phyloP scores from a whole-genome alignment of 2,329 filamentous ascomycete genomes.

The Cyclaneusma minus region DNA sequence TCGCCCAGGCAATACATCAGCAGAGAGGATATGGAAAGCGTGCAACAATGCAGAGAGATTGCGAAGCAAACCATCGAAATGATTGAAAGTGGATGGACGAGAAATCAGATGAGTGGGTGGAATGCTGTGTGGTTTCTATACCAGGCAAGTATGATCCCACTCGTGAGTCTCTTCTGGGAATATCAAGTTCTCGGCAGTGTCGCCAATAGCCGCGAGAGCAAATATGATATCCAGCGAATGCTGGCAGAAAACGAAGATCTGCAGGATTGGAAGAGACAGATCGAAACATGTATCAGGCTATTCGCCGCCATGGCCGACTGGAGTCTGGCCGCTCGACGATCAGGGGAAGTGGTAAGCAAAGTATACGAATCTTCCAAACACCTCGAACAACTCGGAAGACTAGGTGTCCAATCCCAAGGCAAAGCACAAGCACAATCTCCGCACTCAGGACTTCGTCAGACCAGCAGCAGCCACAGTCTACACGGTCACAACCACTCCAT shows the following conservation, averaged over 20 bases:
- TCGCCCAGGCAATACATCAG: slow-evolving; percentile 32
- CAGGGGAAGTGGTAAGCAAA: slow-evolving; percentile 44
- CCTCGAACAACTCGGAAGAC: no score
- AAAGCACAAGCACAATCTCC: slow-evolving; percentile 23
- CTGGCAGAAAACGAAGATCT: slow-evolving; percentile 29
- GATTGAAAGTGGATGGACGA: slow-evolving; percentile 52
- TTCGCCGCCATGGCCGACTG: slow-evolving; percentile 49
- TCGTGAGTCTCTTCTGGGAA: slow-evolving; percentile 62
- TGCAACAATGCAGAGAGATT: slow-evolving; percentile 53
- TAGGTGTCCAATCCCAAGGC: slow-evolving; percentile 12
- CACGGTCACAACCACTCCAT: slow-evolving; percentile 15
- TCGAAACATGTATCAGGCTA: slow-evolving; percentile 41
- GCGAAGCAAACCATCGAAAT: slow-evolving; percentile 58
- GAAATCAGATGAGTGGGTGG: slow-evolving; percentile 66
- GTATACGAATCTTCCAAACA: slow-evolving; percentile 42
- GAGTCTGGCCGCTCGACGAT: slow-evolving; percentile 46
- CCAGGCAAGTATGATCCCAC: slow-evolving; percentile 64
- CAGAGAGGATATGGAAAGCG: slow-evolving; percentile 53
- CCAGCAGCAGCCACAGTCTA: slow-evolving; percentile 9
- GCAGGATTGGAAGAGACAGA: slow-evolving; percentile 38
- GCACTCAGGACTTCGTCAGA: slow-evolving; percentile 18
- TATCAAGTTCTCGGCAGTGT: no score
- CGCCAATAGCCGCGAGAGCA: no score
- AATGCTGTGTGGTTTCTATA: slow-evolving; percentile 73
- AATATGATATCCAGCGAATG: no score